Base-by-base conservation (phyloP, 768 basidiomycete genomes). In the Tylopilus felleus region DNA sequence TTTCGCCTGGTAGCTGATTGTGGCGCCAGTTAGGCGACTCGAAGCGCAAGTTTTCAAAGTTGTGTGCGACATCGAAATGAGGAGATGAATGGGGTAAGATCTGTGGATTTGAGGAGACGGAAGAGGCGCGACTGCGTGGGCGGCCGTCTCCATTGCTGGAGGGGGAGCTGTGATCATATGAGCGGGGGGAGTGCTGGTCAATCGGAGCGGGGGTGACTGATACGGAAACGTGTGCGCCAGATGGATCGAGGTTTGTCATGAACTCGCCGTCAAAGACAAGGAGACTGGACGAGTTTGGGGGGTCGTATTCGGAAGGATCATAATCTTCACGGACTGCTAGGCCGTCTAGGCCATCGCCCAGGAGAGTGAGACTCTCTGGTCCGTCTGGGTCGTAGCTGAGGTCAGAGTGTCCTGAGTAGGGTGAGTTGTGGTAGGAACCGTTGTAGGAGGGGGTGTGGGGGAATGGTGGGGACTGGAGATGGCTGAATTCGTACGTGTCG, bases 271-370 rank as follows among this genome's bases (percentile, higher is more conserved):
- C 80, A 68, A 85, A 84, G 73, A 86, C 80, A 60, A 90, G 76
- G 12, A 84, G 76, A 25, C 68, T 62, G 29, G 77, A 65, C 1
- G 73, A 71, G 53, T 75, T 68, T 19, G 86, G 83, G 5, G 72
- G 63, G 72, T 91, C 89, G 75, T 81, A 90, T 52, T 90, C 85
- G 27, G 80, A 69, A 5, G 89, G 88, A 66, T 90, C 82, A 78
- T 91, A 90, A 28, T 83, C 84, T 69, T 71, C 61, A 56, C 65
- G 63, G 64, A 51, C 60, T 51, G 67, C 65, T 60, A 68, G 68
- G 57, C 58, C 66, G 43, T 69, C 68, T 22, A 71, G 70, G 38
- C 80, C 75, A 51, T 79, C 78, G 28, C 74, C 74, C 38, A 86
- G 80, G 55, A 86, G 66, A 49, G 69, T 70, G 50, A 82, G 77